Conservation (phyloP, 352 stramenopile species). For the Ophiocytium majus region DNA sequence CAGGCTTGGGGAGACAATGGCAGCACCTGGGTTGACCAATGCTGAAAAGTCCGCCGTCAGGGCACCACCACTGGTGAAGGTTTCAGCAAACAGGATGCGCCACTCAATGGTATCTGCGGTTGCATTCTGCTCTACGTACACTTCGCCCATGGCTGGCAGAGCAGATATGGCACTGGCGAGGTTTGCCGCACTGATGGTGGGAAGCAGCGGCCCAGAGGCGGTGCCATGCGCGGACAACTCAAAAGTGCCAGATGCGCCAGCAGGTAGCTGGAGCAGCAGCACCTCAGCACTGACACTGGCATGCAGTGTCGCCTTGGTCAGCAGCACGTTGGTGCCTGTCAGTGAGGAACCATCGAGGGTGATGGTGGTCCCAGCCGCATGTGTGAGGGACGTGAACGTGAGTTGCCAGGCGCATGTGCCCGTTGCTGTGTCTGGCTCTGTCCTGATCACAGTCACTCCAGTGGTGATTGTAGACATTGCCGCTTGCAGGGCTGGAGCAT, state of each 20-base stretch:
- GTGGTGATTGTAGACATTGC: neutral
- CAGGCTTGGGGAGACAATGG: too few species aligned
- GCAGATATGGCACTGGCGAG: conserved; percentile 41
- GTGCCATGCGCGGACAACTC: neutral
- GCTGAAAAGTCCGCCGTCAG: neutral
- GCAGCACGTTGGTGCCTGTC: neutral
- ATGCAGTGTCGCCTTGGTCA: neutral
- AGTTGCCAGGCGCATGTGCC: neutral
- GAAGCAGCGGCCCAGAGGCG: conserved; percentile 2
- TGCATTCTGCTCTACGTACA: conserved; percentile 44
- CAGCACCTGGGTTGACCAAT: too few species aligned
- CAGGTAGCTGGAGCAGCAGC: neutral
- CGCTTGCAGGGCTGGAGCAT: neutral
- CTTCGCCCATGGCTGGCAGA: conserved; percentile 40
- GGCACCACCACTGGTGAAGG: neutral
- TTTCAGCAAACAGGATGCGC: conserved; percentile 49
- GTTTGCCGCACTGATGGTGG: conserved; percentile 24
- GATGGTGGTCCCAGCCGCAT: neutral
- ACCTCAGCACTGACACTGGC: neutral
- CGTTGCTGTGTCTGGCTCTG: neutral
- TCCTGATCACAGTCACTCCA: neutral
- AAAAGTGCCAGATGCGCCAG: neutral
- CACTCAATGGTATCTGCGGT: conserved; percentile 17
- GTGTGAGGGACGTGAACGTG: neutral
- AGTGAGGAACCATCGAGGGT: neutral